Evolutionary conservation across 2,329 filamentous ascomycete species (phyloP), one percentile per base, ranked within the genome.

Genomic region (Ceratocystis cacaofunesta): DNA sequence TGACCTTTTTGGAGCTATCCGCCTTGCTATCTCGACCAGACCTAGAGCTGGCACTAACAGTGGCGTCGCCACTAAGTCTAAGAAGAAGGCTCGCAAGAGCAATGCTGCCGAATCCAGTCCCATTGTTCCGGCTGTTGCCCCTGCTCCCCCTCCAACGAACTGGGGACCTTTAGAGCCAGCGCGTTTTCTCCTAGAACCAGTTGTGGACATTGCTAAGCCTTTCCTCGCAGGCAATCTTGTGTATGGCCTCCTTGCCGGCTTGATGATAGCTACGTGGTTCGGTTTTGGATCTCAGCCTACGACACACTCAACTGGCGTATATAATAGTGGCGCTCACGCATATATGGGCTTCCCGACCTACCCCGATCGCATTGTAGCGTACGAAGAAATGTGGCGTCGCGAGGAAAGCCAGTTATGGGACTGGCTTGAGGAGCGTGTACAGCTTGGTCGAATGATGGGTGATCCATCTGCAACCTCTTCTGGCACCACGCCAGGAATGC

Each of bases 331-430:
- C 66, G 71, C 71, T 46, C 67, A 58, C 41, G 66, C 58, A 55
- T 75, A 75, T 5, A 69, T 78, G 66, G 74, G 74, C 1, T 78
- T 75, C 70, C 68, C 77, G 68, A 70, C 74, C 71, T 77, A 76
- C 30, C 82, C 88, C 0, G 85, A 92, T 65, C 83, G 91, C 5
- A 76, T 91, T 17, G 85, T 87, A 1, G 90, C 89, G 0, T 97
- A 96, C 73, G 92, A 97, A 70, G 89, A 96, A 75, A 88, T 97
- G 72, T 99, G 92, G 92, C 82, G 85, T 44, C 80, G 84, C 50
- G 90, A 96, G 74, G 92, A 96, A 73, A 90, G 84, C 69, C 90
- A 94, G 70, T 77, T 96, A 8, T 96, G 92, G 92, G 86, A 89
- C 66, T 96, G 92, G 92, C 78, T 96, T 3, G 92, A 96, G 74